Percentiles rank a stretch among this genome's conserved stretches.
Conservation (phyloP, 2,329 filamentous ascomycete species). For the Aspergillus sergii region DNA sequence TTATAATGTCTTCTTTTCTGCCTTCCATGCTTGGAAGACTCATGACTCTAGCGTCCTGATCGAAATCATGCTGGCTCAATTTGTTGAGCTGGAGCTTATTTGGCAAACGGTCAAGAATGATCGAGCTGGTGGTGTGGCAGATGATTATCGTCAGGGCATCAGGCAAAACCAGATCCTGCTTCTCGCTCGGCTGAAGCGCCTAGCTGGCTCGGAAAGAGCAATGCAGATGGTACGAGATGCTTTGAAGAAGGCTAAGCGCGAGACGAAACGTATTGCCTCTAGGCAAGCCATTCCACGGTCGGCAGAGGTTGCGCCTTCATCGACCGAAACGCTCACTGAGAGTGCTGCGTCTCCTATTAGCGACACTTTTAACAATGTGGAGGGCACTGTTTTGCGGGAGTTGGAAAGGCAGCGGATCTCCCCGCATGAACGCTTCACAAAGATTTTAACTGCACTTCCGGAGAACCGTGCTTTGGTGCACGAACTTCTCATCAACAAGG, state of each 20-base stretch:
- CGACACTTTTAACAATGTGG: conserved; percentile 43
- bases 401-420: conserved; percentile 38
- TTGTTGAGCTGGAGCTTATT: conserved; percentile 67
- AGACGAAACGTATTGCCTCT: conserved; percentile 53
- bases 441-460: conserved; percentile 62
- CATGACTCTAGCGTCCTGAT: conserved; percentile 64
- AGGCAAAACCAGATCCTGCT: conserved; percentile 66
- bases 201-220: conserved; percentile 63
- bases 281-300: conserved; percentile 61
- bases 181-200: conserved; percentile 62
- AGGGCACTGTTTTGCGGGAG: conserved; percentile 36
- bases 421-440: conserved; percentile 48
- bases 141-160: conserved; percentile 67
- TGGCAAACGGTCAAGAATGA: conserved; percentile 70
- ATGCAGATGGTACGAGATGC: conserved; percentile 62
- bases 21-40: conserved; percentile 67
- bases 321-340: conserved; percentile 38
- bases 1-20: conserved; percentile 62
- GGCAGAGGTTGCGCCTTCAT: conserved; percentile 42
- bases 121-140: conserved; percentile 61
- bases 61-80: conserved; percentile 68
- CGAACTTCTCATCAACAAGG: conserved; percentile 65
- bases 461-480: conserved; percentile 65
- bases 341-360: conserved; percentile 43
- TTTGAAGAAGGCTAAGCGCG: conserved; percentile 60